Evolutionary conservation across 768 basidiomycete species (phyloP).

Genomic region (Pleurotus cornucopiae): DNA sequence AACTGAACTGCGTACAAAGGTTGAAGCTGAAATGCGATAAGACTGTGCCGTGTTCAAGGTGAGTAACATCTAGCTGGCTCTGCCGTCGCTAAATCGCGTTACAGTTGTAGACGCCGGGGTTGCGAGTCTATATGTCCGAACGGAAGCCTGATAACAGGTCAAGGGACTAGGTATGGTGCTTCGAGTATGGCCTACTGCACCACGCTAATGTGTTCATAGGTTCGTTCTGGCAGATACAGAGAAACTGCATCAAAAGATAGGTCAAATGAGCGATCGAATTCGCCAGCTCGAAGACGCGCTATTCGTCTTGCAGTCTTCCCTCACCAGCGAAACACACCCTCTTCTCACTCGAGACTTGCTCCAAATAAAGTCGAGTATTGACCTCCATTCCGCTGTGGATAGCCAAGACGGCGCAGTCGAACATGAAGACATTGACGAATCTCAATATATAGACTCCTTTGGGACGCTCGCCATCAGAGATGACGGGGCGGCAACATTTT

Average conservation of each 20-base stretch:
- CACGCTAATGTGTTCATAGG: constrained; percentile 23
- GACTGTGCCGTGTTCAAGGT: constrained; percentile 57
- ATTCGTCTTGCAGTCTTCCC: constrained; percentile 44
- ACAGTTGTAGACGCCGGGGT: constrained; percentile 64
- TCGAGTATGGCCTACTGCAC: neutral
- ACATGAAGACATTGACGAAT: constrained; percentile 32
- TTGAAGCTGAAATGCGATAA: constrained; percentile 77
- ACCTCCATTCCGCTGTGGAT: constrained; percentile 56
- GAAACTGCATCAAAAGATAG: constrained; percentile 63
- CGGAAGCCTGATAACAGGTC: constrained; percentile 71
- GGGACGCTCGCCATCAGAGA: constrained; percentile 67
- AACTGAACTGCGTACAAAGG: constrained; percentile 22
- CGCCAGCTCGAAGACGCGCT: constrained; percentile 70
- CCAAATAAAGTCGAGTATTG: constrained; percentile 65
- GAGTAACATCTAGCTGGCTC: neutral
- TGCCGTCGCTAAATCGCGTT: neutral
- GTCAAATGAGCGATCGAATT: constrained; percentile 66
- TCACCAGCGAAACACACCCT: constrained; percentile 52
- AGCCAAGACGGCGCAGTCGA: constrained; percentile 23
- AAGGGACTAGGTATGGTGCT: constrained; percentile 59
- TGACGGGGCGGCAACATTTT: constrained; percentile 68
- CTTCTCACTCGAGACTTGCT: constrained; percentile 57
- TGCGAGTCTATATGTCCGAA: constrained; percentile 79
- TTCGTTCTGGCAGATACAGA: constrained; percentile 74
- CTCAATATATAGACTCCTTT: constrained; percentile 62